Evolutionary conservation across 768 basidiomycete genomes (phyloP).

Genomic region (Cystobasidiopsis lactophilus): DNA sequence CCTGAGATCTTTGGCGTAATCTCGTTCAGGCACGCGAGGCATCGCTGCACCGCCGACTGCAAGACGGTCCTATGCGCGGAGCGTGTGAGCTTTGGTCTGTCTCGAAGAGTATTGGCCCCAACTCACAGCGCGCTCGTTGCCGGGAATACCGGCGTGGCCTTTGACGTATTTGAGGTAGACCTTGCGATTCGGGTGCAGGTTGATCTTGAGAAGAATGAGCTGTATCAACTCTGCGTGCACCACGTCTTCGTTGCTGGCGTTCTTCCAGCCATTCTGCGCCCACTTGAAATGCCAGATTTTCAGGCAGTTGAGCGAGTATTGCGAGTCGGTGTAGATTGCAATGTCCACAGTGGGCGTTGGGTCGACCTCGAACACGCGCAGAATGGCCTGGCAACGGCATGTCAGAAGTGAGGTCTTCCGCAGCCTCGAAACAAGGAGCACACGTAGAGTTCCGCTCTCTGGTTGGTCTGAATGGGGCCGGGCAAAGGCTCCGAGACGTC

Average conservation of each 20-base stretch:
- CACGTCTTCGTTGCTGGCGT: not conserved
- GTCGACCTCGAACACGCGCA: not conserved
- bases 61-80: too few relatives aligned
- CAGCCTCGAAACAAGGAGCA: not conserved
- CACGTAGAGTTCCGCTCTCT: not conserved
- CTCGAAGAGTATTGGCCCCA: too few relatives aligned
- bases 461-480: not conserved
- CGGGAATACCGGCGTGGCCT: not conserved
- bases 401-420: not conserved
- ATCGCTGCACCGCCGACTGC: too few relatives aligned
- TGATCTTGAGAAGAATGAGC: not conserved
- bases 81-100: too few relatives aligned
- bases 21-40: too few relatives aligned
- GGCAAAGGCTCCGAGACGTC: not conserved
- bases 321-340: not conserved
- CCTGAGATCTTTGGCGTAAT: too few relatives aligned
- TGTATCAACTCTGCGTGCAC: not conserved
- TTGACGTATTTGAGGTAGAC: not conserved
- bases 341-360: not conserved
- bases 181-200: not conserved
- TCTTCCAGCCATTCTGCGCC: not conserved
- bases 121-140: slow-evolving; percentile 3
- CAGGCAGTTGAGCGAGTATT: slow-evolving; percentile 1
- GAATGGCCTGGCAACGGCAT: not conserved
- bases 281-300: not conserved